Evolutionary conservation across 306 rosid species (phyloP).

Genomic region (Ormosia semicastrata): DNA sequence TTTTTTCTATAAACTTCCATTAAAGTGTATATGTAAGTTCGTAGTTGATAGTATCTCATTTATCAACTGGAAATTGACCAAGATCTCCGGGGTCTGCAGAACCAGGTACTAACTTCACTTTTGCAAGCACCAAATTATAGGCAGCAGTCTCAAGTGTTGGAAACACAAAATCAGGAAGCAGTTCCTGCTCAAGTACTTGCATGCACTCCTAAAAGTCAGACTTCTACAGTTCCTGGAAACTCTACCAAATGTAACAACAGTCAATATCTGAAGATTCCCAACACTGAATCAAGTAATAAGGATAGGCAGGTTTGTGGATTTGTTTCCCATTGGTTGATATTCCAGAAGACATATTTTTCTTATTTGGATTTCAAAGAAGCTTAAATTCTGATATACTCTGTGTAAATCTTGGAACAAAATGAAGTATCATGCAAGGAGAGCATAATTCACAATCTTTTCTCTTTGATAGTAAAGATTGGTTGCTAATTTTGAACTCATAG

Average conservation of each 20-base stretch:
- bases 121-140: conserved; percentile 34
- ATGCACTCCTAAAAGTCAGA: conserved; percentile 20
- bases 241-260: neutral
- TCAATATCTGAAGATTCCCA: conserved; percentile 25
- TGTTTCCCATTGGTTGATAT: conserved; percentile 4
- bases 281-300: conserved; percentile 20
- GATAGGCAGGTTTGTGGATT: conserved; percentile 40
- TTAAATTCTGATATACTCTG: neutral
- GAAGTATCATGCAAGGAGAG: neutral
- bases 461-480: neutral
- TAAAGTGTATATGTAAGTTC: neutral
- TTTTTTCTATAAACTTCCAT: neutral
- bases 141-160: conserved; percentile 24
- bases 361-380: conserved; percentile 5
- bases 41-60: conserved; percentile 13
- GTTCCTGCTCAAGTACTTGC: conserved; percentile 24
- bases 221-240: conserved; percentile 20
- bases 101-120: conserved; percentile 31
- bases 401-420: conserved; percentile 1
- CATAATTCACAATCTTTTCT: neutral
- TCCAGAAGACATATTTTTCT: conserved; percentile 5
- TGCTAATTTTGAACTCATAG: neutral
- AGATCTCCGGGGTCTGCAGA: neutral
- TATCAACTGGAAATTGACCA: conserved; percentile 14
- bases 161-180: conserved; percentile 34